Evolutionary conservation across 305 asterid species (phyloP), one percentile per base, ranked within the genome.

Genomic region (Lippia alba): DNA sequence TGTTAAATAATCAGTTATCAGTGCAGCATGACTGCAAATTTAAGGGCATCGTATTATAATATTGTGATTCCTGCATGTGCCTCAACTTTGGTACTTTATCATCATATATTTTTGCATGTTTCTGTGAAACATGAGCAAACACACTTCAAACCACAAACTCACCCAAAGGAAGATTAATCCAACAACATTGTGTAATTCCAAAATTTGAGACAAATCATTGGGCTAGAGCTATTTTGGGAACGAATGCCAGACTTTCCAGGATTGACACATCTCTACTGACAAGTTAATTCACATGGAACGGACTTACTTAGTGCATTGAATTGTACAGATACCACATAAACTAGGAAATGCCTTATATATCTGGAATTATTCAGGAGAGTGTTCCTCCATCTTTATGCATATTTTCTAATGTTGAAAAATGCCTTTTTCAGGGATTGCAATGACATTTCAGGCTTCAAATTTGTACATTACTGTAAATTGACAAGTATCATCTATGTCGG

Each of bases 381-480:
- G 11, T 45, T 45, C n/a, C n/a, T 45, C 51, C 51, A 45, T 45
- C 51, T 50, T 50, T 50, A 9, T n/a, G 56, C 56, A 50, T 50
- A 50, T 50, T 50, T 15, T 15, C 56, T 50, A 20, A 15, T 50
- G 24, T 50, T 6, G n/a, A 48, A 24, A 24, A 24, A 24, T 24
- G 30, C 45, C 4, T 39, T 39, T 39, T 39, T 7, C 15, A 39
- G 54, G 15, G 45, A 57, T 34, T 44, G 51, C 15, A 48, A 2
- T 16, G 50, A 4, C 61, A 54, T 20, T 39, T 62, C 33, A 24
- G 20, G 48, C 48, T 49, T 41, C 19, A 12, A 20, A 53, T 41
- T 57, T 16, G 67, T 56, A 55, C 57, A 5, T 30, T 57, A 9
- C 16, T 64, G 61, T 53, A 41, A 68, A 55, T 16, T 39, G 62